Conservation (phyloP, 2,329 filamentous ascomycete genomes). For the Alternaria metachromatica region DNA sequence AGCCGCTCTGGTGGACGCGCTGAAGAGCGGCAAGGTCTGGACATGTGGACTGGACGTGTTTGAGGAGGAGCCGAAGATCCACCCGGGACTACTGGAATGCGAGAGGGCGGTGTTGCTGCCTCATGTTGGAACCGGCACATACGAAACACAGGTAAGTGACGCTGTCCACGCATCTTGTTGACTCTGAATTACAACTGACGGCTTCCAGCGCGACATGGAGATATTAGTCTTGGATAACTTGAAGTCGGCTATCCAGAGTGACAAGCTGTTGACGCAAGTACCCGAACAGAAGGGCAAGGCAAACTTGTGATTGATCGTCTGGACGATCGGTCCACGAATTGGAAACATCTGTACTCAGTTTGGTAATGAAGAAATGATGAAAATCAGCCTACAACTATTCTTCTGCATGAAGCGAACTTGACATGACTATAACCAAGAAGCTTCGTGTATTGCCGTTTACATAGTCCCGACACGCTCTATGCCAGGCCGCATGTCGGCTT, state of each 20-base stretch:
- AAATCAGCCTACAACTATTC: background rate
- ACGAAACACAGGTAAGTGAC: constrained; percentile 61
- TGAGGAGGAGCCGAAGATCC: constrained; percentile 62
- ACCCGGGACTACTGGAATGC: constrained; percentile 58
- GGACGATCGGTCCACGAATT: background rate
- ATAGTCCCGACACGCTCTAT: background rate
- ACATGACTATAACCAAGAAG: background rate
- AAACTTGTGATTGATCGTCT: constrained; percentile 27
- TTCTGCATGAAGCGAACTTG: background rate
- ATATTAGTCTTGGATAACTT: constrained; percentile 65
- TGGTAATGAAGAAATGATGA: background rate
- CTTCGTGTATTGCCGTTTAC: background rate
- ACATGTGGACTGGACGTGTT: constrained; percentile 65
- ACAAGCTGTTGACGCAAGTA: constrained; percentile 65
- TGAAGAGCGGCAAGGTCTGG: constrained; percentile 62
- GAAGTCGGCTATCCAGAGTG: constrained; percentile 62
- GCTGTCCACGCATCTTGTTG: background rate
- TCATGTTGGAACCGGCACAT: constrained; percentile 66
- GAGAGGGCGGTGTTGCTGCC: constrained; percentile 63
- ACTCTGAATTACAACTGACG: constrained; percentile 10
- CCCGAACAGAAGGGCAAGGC: constrained; percentile 61
- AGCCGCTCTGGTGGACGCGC: constrained; percentile 59
- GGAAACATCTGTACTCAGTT: background rate
- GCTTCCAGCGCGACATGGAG: constrained; percentile 61
- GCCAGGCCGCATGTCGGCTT: background rate